A percentile compares a stretch with the other conserved stretches of the same genome.
Evolutionary conservation across 1,284 basidiomycete genomes (phyloP).

Genomic region (Pseudozyma sp.): DNA sequence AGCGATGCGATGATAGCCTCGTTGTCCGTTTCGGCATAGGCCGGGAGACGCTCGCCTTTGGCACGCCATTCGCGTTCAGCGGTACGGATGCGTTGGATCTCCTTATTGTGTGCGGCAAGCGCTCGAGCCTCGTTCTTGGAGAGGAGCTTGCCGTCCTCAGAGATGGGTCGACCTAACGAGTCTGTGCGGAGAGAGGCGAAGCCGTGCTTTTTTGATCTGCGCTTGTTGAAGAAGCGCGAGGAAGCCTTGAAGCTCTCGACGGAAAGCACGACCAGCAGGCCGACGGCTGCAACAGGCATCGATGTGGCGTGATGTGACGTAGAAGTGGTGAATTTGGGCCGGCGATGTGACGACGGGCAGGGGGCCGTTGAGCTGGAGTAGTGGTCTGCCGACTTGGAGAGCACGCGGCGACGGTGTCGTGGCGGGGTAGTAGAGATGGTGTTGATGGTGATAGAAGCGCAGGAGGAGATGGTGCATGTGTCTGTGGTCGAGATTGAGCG

Average conservation of each 20-base stretch:
- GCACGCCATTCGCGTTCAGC: conserved; percentile 50
- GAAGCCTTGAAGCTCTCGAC: conserved; percentile 50
- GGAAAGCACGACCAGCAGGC: conserved; percentile 39
- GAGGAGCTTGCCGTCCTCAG: conserved; percentile 39
- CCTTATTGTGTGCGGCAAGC: conserved; percentile 38
- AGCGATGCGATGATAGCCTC: conserved; percentile 40
- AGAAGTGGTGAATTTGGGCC: no score
- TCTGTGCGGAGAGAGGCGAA: conserved; percentile 47
- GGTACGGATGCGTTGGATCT: conserved; percentile 46
- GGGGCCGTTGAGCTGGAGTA: not conserved
- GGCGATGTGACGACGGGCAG: no score
- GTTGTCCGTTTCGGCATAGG: conserved; percentile 36
- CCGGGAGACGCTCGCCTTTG: conserved; percentile 35
- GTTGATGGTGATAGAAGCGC: not conserved
- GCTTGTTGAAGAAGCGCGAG: conserved; percentile 37
- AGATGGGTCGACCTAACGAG: conserved; percentile 37
- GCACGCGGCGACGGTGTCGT: not conserved
- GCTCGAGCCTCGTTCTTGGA: conserved; percentile 49
- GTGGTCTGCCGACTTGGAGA: not conserved
- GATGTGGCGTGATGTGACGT: not conserved
- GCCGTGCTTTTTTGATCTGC: conserved; percentile 49
- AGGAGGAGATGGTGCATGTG: not conserved
- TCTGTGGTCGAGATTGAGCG: no score
- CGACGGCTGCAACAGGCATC: conserved; percentile 43
- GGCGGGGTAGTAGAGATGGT: not conserved